A percentile compares a stretch with the other conserved stretches of the same genome.
phyloP scores from a whole-genome alignment of 495 filamentous ascomycete genomes.

The Coniosporium apollinis region DNA sequence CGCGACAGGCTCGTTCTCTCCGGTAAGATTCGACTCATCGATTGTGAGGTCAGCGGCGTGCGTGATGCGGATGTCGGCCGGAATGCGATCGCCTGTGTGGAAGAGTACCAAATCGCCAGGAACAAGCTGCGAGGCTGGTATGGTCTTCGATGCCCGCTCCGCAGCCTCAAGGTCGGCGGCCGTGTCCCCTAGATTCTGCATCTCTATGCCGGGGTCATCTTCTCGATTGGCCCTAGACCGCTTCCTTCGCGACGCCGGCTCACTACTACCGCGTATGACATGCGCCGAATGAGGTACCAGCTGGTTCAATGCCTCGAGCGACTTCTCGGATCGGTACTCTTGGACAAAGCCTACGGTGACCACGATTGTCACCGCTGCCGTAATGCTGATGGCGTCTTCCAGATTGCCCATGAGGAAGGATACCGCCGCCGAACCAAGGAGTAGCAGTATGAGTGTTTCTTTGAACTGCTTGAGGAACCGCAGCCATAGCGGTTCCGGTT shows the following conservation, averaged over 20 bases:
- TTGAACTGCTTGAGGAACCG: slow-evolving; percentile 94
- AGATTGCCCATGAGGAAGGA: slow-evolving; percentile 88
- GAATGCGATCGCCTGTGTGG: slow-evolving; percentile 88
- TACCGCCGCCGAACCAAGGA: slow-evolving; percentile 75
- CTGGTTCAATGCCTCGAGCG: slow-evolving; percentile 83
- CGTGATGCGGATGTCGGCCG: slow-evolving; percentile 90
- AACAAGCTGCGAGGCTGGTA: slow-evolving; percentile 73
- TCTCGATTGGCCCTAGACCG: slow-evolving; percentile 13
- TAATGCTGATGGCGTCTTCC: slow-evolving; percentile 91
- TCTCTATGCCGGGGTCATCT: slow-evolving; percentile 15
- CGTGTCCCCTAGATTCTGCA: slow-evolving; percentile 19
- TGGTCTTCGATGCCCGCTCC: slow-evolving; percentile 60
- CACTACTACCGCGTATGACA: slow-evolving; percentile 47
- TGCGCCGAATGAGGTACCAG: slow-evolving; percentile 91
- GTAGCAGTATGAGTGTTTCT: slow-evolving; percentile 75
- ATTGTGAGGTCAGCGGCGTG: slow-evolving; percentile 74
- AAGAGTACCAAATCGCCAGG: slow-evolving; percentile 86
- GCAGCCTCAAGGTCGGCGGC: slow-evolving; percentile 32
- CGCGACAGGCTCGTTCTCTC: slow-evolving; percentile 82
- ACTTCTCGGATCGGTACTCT: slow-evolving; percentile 95
- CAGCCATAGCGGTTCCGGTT: slow-evolving; percentile 85
- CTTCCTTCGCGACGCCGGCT: slow-evolving; percentile 27
- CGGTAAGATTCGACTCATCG: slow-evolving; percentile 93
- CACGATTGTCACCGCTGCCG: slow-evolving; percentile 89
- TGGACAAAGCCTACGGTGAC: slow-evolving; percentile 93